Evolutionary conservation across 2,329 filamentous ascomycete genomes (phyloP).

Genomic region (Ophiostoma ulmi): DNA sequence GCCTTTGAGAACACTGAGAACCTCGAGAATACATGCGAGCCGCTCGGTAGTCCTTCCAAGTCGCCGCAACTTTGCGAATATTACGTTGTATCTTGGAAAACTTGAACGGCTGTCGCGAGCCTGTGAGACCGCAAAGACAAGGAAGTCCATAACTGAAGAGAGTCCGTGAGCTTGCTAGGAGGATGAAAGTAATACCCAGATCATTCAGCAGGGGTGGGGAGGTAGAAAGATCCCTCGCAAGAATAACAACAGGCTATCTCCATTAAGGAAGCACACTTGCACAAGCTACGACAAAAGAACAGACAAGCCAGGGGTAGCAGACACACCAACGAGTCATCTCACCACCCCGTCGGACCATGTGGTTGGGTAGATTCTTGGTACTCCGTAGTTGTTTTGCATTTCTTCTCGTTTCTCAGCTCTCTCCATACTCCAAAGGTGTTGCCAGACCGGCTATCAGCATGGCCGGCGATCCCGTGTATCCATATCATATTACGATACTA

Average conservation of each 20-base stretch:
- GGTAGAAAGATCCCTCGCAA: not conserved
- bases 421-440: too few relatives aligned
- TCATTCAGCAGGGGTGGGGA: not conserved
- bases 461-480: not conserved
- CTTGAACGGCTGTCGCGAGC: not conserved
- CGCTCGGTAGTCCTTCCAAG: too few relatives aligned
- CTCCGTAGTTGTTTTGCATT: not conserved
- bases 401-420: not conserved
- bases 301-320: not conserved
- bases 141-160: not conserved
- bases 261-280: not conserved
- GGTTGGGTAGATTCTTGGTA: not conserved
- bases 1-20: too few relatives aligned
- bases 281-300: not conserved
- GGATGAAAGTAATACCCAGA: not conserved
- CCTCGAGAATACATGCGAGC: too few relatives aligned
- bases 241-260: not conserved
- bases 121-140: not conserved
- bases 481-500: too few relatives aligned
- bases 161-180: not conserved
- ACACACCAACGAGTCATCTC: too few relatives aligned
- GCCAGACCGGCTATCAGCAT: not conserved
- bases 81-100: not conserved
- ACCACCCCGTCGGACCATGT: too few relatives aligned
- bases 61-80: too few relatives aligned